Percentiles rank a stretch among this genome's conserved stretches.
These are phyloP conservation scores for Trypanosoma rangeli DNA, from an alignment of 208 protist species.

Conservation along the genomic window DNA sequence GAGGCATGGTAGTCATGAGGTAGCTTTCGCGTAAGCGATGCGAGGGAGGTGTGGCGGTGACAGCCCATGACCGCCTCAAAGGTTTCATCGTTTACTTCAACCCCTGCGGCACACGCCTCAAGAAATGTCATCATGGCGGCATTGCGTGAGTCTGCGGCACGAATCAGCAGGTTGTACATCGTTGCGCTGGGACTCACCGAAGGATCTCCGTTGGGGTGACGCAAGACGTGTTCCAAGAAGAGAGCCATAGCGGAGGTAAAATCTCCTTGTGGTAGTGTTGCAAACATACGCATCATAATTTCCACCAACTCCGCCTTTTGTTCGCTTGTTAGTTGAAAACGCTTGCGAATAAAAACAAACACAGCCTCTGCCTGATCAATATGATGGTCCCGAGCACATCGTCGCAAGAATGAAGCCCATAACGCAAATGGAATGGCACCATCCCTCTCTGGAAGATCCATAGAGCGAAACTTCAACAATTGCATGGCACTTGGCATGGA, in stretches of 20 bases:
- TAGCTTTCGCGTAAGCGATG: constrained; percentile 63
- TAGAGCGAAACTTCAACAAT: constrained; percentile 52
- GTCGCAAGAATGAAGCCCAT: constrained; percentile 81
- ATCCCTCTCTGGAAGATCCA: constrained; percentile 14
- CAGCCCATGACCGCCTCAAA: constrained; percentile 67
- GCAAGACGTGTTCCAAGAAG: constrained; percentile 75
- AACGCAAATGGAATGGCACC: constrained; percentile 67
- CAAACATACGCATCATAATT: constrained; percentile 91
- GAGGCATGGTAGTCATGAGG: constrained; percentile 79
- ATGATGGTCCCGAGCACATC: constrained; percentile 67
- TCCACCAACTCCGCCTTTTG: constrained; percentile 83
- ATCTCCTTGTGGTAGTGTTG: constrained; percentile 63
- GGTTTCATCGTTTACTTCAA: constrained; percentile 51
- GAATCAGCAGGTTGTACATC: constrained; percentile 74
- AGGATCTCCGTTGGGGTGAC: constrained; percentile 46
- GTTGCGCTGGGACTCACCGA: constrained; percentile 37
- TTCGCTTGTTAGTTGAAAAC: constrained; percentile 38
- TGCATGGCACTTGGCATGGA: constrained; percentile 79
- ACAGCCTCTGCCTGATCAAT: constrained; percentile 77
- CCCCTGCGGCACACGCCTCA: constrained; percentile 72
- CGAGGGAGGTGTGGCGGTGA: constrained; percentile 43
- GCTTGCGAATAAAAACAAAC: constrained; percentile 72
- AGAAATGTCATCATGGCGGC: constrained; percentile 86
- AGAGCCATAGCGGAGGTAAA: constrained; percentile 60
- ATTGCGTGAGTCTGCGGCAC: constrained; percentile 73